Percentiles rank a stretch among this genome's conserved stretches.
These are phyloP conservation scores for Leonotis leonurus DNA, from an alignment of 257 asterid species.

Conservation along the genomic window DNA sequence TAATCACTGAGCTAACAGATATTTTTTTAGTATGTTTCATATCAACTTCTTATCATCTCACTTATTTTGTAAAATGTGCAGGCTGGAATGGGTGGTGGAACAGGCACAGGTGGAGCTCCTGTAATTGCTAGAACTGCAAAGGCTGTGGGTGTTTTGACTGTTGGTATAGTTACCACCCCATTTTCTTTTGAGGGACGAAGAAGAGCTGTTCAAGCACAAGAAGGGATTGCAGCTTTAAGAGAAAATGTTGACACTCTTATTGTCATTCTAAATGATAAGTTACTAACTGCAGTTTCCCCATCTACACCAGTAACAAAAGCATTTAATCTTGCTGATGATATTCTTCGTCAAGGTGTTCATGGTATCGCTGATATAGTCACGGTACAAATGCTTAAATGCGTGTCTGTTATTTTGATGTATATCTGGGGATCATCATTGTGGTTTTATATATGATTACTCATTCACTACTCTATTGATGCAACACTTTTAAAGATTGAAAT, in stretches of 20 bases:
- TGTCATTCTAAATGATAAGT: constrained; percentile 90
- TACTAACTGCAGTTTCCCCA: constrained; percentile 82
- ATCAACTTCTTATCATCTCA: too few species aligned
- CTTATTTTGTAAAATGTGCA: constrained; percentile 23
- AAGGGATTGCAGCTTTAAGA: constrained; percentile 90
- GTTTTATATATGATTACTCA: not conserved
- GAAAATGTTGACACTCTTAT: constrained; percentile 93
- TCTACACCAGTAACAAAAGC: constrained; percentile 98
- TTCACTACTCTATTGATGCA: not conserved
- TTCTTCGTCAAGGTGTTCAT: constrained; percentile 95
- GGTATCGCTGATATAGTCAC: constrained; percentile 94
- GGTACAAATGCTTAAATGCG: constrained; percentile 32
- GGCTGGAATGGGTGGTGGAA: constrained; percentile 99
- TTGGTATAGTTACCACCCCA: constrained; percentile 93
- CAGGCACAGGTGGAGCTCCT: constrained; percentile 98
- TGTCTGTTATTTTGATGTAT: constrained; percentile 2
- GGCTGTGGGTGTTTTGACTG: constrained; percentile 88
- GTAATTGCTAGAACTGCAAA: constrained; percentile 84
- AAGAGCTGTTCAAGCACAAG: constrained; percentile 95
- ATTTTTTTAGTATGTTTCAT: too few species aligned
- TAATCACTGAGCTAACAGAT: too few species aligned
- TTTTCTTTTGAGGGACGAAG: constrained; percentile 96
- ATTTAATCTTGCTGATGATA: constrained; percentile 93
- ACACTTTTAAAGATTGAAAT: not conserved
- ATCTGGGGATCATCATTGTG: not conserved